These are phyloP conservation scores for Magnusiomyces ingens DNA, from an alignment of 1,139 yeast species.

Conservation along the genomic window DNA sequence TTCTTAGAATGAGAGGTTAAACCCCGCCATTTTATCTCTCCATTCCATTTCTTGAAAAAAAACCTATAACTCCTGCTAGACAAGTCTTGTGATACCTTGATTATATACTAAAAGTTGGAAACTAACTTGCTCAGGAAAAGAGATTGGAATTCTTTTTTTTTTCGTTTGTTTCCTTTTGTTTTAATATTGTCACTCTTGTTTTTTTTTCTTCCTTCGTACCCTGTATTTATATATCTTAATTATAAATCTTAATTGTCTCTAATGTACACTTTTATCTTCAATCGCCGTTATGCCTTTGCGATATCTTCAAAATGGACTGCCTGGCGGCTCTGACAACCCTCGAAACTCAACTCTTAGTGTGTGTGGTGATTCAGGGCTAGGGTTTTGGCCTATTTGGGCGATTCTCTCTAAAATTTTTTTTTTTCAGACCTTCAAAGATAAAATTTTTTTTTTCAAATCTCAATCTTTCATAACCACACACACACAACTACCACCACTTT, in stretches of 20 bases:
- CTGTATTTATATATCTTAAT: conserved; percentile 3
- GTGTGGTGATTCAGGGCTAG: background rate
- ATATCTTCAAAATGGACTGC: too few species aligned
- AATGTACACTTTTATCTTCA: too few species aligned
- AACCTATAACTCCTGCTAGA: background rate
- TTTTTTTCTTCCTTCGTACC: background rate
- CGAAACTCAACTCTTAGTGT: conserved; percentile 10
- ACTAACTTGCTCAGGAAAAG: conserved; percentile 5
- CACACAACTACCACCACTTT: background rate
- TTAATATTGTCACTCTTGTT: too few species aligned
- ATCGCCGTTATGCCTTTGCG: too few species aligned
- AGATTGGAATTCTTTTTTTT: background rate
- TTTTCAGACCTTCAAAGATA: background rate
- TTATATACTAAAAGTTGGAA: conserved; percentile 1
- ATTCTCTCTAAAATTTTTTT: too few species aligned
- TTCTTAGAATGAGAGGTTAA: conserved; percentile 58
- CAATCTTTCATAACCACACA: background rate
- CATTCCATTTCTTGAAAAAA: background rate
- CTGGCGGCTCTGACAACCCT: conserved; percentile 1
- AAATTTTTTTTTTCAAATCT: conserved; percentile 1
- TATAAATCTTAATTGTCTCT: background rate
- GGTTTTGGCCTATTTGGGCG: too few species aligned
- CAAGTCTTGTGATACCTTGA: background rate
- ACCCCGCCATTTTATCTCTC: too few species aligned
- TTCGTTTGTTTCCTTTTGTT: too few species aligned